Conservation (phyloP, 2,329 filamentous ascomycete genomes). For the Pezicula carpinea region DNA sequence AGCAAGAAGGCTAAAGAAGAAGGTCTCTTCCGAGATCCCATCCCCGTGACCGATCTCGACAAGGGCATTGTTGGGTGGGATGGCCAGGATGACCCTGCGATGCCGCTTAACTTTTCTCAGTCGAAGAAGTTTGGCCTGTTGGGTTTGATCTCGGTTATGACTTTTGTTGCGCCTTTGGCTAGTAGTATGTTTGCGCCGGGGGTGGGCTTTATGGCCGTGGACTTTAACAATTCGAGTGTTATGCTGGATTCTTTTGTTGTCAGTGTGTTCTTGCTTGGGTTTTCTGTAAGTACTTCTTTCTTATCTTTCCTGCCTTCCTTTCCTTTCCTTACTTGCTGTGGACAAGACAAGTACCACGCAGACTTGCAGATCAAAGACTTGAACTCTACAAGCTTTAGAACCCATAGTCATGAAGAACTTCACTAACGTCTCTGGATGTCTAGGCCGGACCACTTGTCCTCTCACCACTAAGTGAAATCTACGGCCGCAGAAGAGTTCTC, state of each 20-base stretch:
- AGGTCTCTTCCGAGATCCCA: background rate
- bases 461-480: constrained; percentile 57
- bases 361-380: too few relatives aligned
- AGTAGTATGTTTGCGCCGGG: constrained; percentile 41
- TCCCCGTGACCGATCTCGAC: constrained; percentile 35
- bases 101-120: constrained; percentile 35
- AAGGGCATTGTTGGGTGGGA: constrained; percentile 53
- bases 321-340: too few relatives aligned
- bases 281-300: constrained; percentile 30
- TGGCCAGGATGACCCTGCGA: constrained; percentile 45
- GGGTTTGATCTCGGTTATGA: constrained; percentile 20
- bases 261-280: constrained; percentile 53
- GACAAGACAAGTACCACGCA: background rate
- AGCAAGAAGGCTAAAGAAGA: background rate
- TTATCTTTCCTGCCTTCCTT: background rate
- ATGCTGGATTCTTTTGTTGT: constrained; percentile 14
- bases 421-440: too few relatives aligned
- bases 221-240: constrained; percentile 12
- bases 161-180: constrained; percentile 19
- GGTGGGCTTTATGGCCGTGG: constrained; percentile 20
- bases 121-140: background rate
- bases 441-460: constrained; percentile 50
- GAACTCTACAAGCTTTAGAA: too few relatives aligned
- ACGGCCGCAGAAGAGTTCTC: constrained; percentile 54
- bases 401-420: too few relatives aligned